These are phyloP conservation scores for Phytophthora pistaciae DNA, from an alignment of 352 stramenopile species.

Conservation along the genomic window DNA sequence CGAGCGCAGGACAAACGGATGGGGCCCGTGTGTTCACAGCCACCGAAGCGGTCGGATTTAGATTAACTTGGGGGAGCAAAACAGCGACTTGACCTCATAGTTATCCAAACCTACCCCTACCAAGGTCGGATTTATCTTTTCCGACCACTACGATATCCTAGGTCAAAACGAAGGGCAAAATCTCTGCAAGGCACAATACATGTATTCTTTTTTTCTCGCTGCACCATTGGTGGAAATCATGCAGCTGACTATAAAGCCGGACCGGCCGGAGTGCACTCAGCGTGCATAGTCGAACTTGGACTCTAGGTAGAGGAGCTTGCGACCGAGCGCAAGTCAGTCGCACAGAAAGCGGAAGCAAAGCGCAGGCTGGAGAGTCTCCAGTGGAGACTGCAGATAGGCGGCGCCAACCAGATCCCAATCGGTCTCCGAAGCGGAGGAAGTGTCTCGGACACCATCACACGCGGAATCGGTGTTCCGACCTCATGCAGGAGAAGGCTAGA, in stretches of 20 bases:
- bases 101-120: no score
- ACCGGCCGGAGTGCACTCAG: slow-evolving; percentile 1
- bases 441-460: slow-evolving; percentile 14
- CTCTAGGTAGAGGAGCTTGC: slow-evolving; percentile 21
- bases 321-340: slow-evolving; percentile 17
- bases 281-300: slow-evolving; percentile 13
- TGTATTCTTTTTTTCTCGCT: slow-evolving; percentile 2
- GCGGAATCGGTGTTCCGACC: slow-evolving; percentile 24
- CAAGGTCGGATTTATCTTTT: no score
- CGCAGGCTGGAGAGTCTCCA: slow-evolving; percentile 8
- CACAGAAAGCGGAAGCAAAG: slow-evolving; percentile 30
- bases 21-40: no score
- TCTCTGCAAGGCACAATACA: no score
- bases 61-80: no score
- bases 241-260: slow-evolving; percentile 31
- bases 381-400: slow-evolving; percentile 27
- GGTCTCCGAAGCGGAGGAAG: slow-evolving; percentile 25
- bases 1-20: no score
- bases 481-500: slow-evolving; percentile 23
- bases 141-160: no score
- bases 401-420: slow-evolving; percentile 26
- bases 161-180: no score
- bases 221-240: background rate
- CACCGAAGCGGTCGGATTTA: no score
- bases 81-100: no score